Evolutionary conservation across 208 protist genomes (phyloP).

Genomic region (Leptomonas seymouri): DNA sequence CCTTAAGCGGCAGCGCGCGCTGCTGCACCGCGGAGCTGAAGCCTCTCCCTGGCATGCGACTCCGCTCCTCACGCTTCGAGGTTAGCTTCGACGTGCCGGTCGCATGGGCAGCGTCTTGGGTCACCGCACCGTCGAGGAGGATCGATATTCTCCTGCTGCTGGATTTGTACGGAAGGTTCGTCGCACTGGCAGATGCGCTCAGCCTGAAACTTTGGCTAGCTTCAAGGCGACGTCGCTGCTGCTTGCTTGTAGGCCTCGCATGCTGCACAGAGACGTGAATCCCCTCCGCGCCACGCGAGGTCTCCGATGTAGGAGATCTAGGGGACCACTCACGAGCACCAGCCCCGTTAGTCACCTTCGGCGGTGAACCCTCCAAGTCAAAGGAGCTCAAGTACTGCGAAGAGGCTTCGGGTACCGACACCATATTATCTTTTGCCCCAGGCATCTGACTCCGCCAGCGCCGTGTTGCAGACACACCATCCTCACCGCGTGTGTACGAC

Average conservation of each 20-base stretch:
- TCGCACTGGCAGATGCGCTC: neutral
- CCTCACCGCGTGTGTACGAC: neutral
- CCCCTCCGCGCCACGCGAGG: neutral
- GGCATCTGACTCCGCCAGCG: conserved; percentile 14
- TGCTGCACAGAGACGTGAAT: neutral
- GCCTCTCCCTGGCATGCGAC: too few relatives aligned
- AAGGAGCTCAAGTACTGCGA: neutral
- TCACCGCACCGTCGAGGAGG: too few relatives aligned
- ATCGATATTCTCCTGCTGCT: too few relatives aligned
- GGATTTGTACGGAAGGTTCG: neutral
- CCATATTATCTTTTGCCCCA: neutral
- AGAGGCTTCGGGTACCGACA: neutral
- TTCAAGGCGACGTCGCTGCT: neutral
- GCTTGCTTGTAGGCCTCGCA: neutral
- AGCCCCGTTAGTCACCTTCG: neutral
- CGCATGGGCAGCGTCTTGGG: neutral
- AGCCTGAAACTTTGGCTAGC: neutral
- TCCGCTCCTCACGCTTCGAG: neutral
- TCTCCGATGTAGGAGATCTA: neutral
- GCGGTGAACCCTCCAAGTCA: neutral
- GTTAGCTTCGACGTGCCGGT: neutral
- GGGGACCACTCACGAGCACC: neutral
- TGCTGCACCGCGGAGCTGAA: neutral
- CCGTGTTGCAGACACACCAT: conserved; percentile 14
- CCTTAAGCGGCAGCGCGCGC: neutral